These are phyloP conservation scores for Fusarium nanum DNA, from an alignment of 2,329 filamentous ascomycete species.

Conservation along the genomic window DNA sequence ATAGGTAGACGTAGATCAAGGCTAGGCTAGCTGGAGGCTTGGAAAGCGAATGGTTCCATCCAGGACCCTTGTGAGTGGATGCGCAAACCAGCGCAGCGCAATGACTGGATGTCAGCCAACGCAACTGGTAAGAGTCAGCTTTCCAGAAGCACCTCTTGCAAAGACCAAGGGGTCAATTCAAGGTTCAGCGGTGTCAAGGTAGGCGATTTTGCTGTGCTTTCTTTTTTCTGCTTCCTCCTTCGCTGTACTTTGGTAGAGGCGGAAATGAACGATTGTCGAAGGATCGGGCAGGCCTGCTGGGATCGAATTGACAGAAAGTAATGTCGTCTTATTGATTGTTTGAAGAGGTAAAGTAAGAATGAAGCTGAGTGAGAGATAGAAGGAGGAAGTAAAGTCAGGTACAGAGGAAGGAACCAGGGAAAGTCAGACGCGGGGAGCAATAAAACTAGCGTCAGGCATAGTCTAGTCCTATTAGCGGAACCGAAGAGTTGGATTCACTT, in stretches of 20 bases:
- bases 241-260: too few species aligned
- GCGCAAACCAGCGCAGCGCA: constrained; percentile 11
- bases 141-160: constrained; percentile 26
- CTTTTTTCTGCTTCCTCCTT: background rate
- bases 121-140: constrained; percentile 13
- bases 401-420: constrained; percentile 8
- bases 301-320: constrained; percentile 1
- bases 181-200: background rate
- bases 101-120: constrained; percentile 14
- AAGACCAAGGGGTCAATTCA: constrained; percentile 9
- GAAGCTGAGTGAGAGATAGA: constrained; percentile 17
- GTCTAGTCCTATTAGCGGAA: constrained; percentile 46
- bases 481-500: constrained; percentile 25
- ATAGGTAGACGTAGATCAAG: constrained; percentile 36
- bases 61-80: constrained; percentile 42
- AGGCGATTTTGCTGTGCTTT: background rate
- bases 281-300: background rate
- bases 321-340: background rate
- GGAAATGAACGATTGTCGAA: background rate
- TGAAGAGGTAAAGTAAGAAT: constrained; percentile 4
- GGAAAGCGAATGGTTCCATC: constrained; percentile 46
- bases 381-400: constrained; percentile 16
- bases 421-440: constrained; percentile 47
- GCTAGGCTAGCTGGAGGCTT: constrained; percentile 38
- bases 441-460: constrained; percentile 42